Evolutionary conservation across 305 asterid species (phyloP).

Genomic region (Striga hermonthica): DNA sequence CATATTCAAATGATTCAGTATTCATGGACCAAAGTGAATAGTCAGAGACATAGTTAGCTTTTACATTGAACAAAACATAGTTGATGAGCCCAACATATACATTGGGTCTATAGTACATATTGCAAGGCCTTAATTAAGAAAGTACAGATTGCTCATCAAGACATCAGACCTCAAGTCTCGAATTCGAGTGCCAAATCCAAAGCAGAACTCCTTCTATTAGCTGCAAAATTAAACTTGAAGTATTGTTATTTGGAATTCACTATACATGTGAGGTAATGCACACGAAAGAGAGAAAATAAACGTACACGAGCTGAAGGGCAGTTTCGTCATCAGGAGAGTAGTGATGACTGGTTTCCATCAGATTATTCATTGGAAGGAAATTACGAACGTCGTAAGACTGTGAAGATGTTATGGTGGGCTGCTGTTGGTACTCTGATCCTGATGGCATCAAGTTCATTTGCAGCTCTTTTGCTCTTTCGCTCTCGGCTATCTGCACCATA

Average conservation of each 20-base stretch:
- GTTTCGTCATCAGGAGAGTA: slow-evolving; percentile 70
- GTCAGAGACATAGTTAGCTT: not conserved
- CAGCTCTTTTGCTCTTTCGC: slow-evolving; percentile 62
- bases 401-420: slow-evolving; percentile 26
- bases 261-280: not conserved
- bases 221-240: not conserved
- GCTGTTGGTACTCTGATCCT: slow-evolving; percentile 40
- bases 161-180: not conserved
- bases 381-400: slow-evolving; percentile 51
- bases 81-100: not conserved
- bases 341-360: slow-evolving; percentile 60
- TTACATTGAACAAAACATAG: not conserved
- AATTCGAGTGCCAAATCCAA: not conserved
- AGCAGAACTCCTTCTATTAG: not conserved
- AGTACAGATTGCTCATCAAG: not conserved
- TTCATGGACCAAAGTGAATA: not conserved
- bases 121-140: not conserved
- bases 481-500: slow-evolving; percentile 67
- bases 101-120: not conserved
- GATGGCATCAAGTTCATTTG: slow-evolving; percentile 57
- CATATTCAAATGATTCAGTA: not conserved
- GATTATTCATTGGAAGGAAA: slow-evolving; percentile 66
- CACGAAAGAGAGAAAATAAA: not conserved
- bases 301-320: slow-evolving; percentile 69
- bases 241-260: not conserved